Evolutionary conservation across 257 asterid species (phyloP).

Genomic region (Paulownia fortunei): DNA sequence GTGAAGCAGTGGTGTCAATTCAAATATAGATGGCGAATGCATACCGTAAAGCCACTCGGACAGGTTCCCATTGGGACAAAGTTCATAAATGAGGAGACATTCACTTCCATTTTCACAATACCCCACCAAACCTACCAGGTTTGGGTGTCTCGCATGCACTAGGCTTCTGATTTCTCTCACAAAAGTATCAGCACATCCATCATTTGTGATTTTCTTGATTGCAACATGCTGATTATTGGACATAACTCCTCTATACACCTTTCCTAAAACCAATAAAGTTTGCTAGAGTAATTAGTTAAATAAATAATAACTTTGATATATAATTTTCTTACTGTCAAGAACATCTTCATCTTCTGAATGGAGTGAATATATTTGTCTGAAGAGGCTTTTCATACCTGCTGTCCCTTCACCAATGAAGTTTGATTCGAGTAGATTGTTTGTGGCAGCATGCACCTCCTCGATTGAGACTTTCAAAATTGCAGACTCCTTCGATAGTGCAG

Average conservation of each 20-base stretch:
- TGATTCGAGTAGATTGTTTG: conserved; percentile 9
- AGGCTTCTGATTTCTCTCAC: conserved; percentile 42
- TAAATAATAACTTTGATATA: too few relatives aligned
- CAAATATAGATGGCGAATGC: not conserved
- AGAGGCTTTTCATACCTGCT: not conserved
- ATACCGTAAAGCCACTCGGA: conserved; percentile 44
- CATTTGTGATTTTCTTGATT: conserved; percentile 35
- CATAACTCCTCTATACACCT: conserved; percentile 35
- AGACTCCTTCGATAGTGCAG: not conserved
- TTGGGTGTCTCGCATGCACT: conserved; percentile 35
- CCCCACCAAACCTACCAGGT: conserved; percentile 38
- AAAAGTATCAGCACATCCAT: conserved; percentile 34
- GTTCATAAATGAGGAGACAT: conserved; percentile 37
- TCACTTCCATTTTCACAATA: conserved; percentile 28
- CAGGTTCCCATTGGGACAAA: conserved; percentile 40
- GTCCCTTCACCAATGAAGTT: conserved; percentile 18
- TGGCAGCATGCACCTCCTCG: not conserved
- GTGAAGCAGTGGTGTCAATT: not conserved
- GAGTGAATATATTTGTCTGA: too few relatives aligned
- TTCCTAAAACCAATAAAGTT: conserved; percentile 2
- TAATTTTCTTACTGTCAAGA: too few relatives aligned
- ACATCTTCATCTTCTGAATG: too few relatives aligned
- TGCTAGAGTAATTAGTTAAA: too few relatives aligned
- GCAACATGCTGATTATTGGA: conserved; percentile 32
- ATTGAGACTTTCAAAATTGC: not conserved